Base-by-base conservation (phyloP, 75 land plant species). In the Pinus albicaulis region DNA sequence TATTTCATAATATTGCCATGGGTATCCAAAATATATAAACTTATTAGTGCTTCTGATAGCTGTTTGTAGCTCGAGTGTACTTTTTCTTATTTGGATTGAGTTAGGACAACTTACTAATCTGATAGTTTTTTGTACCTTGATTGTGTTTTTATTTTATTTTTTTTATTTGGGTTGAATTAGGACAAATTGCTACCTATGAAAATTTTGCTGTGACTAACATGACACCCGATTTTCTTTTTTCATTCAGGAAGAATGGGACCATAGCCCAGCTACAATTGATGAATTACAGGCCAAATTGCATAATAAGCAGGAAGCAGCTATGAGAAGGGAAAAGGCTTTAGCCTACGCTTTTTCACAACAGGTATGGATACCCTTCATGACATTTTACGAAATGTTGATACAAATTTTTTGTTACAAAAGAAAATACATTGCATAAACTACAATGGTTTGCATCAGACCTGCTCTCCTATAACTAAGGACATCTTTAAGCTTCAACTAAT, bases 321-420 rank as follows among this genome's bases (percentile, higher is more conserved):
- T 77, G 70, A 84, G 84, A 63, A 57, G 86, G 31, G 86, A 84
- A 63, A 78, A 81, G 57, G 86, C 86, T 25, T 74, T 84, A 55
- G 86, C 86, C 16, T 84, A 84, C 58, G 86, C 86, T 26, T 82
- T 83, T 68, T 84, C 86, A 20, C 86, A 84, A 48, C 86, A 82
- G 86, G 86, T 84, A 79, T 38, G 25, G 31, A 68, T 31, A 44
- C 71, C 48, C 71, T 55, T 11, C 36, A 6, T 24, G 14, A 20
- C 20, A 60, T 62, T n/a, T 75, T 19, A 56, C 0, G 66, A 68
- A 58, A 28, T 31, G 70, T 12, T 58, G 8, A 17, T 75, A 48
- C 53, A 48, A 48, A 10, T 1, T 0, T 48, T 48, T 10, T 48
- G 53, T 48, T 48, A 24, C 16, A 36, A 36, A 28, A 36, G 14